Evolutionary conservation across 1,139 yeast genomes (phyloP).

Genomic region (Yamadazyma sp.): DNA sequence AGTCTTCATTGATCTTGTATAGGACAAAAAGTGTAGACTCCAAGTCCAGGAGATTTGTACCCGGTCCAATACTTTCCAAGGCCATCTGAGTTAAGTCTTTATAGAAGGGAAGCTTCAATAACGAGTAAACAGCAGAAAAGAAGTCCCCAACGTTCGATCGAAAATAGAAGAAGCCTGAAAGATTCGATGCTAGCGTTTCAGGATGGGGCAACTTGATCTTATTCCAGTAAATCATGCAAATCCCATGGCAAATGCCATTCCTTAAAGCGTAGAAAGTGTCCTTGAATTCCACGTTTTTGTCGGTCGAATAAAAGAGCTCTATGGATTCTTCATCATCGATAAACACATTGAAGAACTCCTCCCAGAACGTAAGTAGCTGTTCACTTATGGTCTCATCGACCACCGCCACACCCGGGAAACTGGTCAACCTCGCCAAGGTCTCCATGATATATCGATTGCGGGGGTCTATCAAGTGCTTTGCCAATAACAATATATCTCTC

Average conservation of each 20-base stretch:
- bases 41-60: constrained; percentile 30
- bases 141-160: constrained; percentile 76
- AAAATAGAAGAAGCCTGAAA: constrained; percentile 60
- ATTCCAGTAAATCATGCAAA: constrained; percentile 61
- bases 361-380: constrained; percentile 79
- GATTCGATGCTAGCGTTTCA: constrained; percentile 14
- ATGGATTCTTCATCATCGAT: constrained; percentile 53
- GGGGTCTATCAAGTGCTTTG: constrained; percentile 45
- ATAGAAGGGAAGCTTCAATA: constrained; percentile 59
- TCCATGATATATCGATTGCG: constrained; percentile 41
- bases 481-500: constrained; percentile 49
- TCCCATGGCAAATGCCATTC: constrained; percentile 37
- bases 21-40: constrained; percentile 73
- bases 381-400: constrained; percentile 68
- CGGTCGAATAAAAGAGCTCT: constrained; percentile 23
- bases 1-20: constrained; percentile 52
- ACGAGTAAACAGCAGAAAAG: constrained; percentile 66
- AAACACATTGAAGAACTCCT: constrained; percentile 64
- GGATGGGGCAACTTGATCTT: constrained; percentile 43
- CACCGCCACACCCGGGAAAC: constrained; percentile 60
- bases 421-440: constrained; percentile 57
- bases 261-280: constrained; percentile 28
- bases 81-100: constrained; percentile 49
- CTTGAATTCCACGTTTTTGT: constrained; percentile 7
- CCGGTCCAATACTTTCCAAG: constrained; percentile 12